These are phyloP conservation scores for Gastrodia elata DNA, from an alignment of 106 monocot species.

Conservation along the genomic window DNA sequence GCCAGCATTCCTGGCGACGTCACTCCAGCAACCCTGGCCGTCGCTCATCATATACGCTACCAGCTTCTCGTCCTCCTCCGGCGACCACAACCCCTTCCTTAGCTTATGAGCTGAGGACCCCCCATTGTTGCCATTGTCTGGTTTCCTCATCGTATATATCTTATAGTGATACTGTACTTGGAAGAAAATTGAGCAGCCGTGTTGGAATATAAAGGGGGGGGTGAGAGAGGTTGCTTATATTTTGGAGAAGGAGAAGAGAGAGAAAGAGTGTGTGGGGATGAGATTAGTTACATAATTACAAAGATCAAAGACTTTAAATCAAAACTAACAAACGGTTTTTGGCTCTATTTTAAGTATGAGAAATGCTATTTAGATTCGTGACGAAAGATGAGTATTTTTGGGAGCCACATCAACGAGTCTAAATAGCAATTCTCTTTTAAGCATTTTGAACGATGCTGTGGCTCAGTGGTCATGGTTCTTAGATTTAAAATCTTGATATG, in stretches of 20 bases:
- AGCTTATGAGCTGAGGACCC: constrained; percentile 18
- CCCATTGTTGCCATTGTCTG: constrained; percentile 5
- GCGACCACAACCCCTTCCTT: constrained; percentile 67
- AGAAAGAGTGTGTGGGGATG: constrained; percentile 12
- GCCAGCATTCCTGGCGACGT: constrained; percentile 63
- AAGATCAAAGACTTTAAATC: too few relatives aligned
- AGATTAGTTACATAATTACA: too few relatives aligned
- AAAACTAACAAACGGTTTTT: too few relatives aligned
- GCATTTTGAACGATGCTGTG: too few relatives aligned
- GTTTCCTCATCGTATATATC: constrained; percentile 45
- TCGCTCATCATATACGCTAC: constrained; percentile 48
- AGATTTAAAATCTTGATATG: too few relatives aligned
- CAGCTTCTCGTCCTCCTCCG: constrained; percentile 70
- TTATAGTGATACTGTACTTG: not conserved
- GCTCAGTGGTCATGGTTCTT: too few relatives aligned
- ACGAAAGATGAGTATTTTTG: too few relatives aligned
- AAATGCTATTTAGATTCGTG: too few relatives aligned
- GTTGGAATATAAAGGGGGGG: not conserved
- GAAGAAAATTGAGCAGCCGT: not conserved
- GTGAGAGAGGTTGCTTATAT: constrained; percentile 51
- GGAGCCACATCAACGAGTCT: too few relatives aligned
- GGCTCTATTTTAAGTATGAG: too few relatives aligned
- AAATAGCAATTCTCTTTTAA: too few relatives aligned
- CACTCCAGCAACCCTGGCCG: constrained; percentile 69
- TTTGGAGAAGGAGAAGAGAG: constrained; percentile 20